Evolutionary conservation across 495 filamentous ascomycete genomes (phyloP).

Genomic region (Articulospora tetracladia): DNA sequence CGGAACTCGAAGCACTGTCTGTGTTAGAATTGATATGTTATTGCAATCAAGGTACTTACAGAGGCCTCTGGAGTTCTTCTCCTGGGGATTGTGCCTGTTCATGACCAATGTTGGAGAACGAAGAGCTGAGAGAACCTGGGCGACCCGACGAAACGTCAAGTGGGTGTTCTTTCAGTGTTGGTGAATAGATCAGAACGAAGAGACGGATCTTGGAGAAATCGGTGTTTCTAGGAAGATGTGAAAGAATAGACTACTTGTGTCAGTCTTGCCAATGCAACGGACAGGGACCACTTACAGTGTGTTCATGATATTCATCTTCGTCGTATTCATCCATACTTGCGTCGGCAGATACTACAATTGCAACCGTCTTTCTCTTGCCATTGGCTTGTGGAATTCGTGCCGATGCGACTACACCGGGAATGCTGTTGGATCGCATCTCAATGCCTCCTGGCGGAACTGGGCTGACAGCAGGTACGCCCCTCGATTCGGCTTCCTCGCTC

Average conservation of each 20-base stretch:
- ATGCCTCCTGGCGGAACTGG: slow-evolving; percentile 16
- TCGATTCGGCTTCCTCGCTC: slow-evolving; percentile 68
- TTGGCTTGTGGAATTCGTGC: slow-evolving; percentile 26
- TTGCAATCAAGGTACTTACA: slow-evolving; percentile 38
- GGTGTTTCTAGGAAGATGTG: slow-evolving; percentile 73
- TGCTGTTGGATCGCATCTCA: slow-evolving; percentile 20
- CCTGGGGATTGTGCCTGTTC: slow-evolving; percentile 69
- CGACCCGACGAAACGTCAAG: slow-evolving; percentile 45
- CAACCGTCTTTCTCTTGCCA: slow-evolving; percentile 69
- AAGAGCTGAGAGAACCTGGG: slow-evolving; percentile 69
- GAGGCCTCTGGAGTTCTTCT: slow-evolving; percentile 53
- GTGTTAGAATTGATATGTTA: slow-evolving; percentile 18
- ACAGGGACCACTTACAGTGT: slow-evolving; percentile 60
- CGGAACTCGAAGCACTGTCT: slow-evolving; percentile 22
- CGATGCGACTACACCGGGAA: slow-evolving; percentile 11
- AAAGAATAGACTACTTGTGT: slow-evolving; percentile 70
- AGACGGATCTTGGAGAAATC: slow-evolving; percentile 65
- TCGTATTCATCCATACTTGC: slow-evolving; percentile 52
- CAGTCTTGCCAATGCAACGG: slow-evolving; percentile 6
- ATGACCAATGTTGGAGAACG: slow-evolving; percentile 80
- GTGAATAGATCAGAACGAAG: slow-evolving; percentile 86
- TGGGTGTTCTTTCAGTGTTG: slow-evolving; percentile 63
- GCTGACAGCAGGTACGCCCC: slow-evolving; percentile 12
- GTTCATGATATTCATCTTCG: slow-evolving; percentile 67
- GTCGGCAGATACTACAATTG: slow-evolving; percentile 80